Evolutionary conservation across 2,329 filamentous ascomycete species (phyloP).

Genomic region (Metarhizium robertsii): DNA sequence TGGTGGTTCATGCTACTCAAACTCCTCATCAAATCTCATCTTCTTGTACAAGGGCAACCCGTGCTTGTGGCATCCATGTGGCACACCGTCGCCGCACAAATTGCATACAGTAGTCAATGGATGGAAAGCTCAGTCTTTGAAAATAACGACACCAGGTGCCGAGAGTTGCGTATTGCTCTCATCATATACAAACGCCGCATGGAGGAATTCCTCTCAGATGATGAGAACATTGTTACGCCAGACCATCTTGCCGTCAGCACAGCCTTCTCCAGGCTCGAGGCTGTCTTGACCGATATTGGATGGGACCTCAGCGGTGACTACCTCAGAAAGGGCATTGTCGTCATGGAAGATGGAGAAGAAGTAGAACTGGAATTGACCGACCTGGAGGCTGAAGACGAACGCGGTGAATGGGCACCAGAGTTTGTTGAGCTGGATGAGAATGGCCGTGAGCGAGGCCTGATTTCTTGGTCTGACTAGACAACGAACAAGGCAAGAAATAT

Average conservation of each 20-base stretch:
- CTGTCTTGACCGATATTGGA: conserved; percentile 30
- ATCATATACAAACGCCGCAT: conserved; percentile 46
- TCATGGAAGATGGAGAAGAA: conserved; percentile 43
- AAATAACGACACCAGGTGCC: conserved; percentile 19
- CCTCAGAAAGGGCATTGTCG: conserved; percentile 36
- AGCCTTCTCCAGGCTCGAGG: conserved; percentile 33
- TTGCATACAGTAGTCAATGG: conserved; percentile 41
- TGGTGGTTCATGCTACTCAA: conserved; percentile 49
- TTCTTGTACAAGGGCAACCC: conserved; percentile 33
- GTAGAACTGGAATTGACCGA: conserved; percentile 38
- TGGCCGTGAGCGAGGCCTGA: conserved; percentile 40
- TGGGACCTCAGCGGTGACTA: conserved; percentile 48
- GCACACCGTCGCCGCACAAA: conserved; percentile 42
- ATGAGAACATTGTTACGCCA: conserved; percentile 19
- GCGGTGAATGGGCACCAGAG: conserved; percentile 43
- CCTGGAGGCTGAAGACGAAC: conserved; percentile 44
- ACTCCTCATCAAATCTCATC: conserved; percentile 40
- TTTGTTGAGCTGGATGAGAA: conserved; percentile 43
- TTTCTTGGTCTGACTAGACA: conserved; percentile 34
- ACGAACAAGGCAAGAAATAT: background rate
- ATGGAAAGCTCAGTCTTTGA: conserved; percentile 37
- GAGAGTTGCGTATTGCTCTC: conserved; percentile 36
- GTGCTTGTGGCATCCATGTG: conserved; percentile 37
- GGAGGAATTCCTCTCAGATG: conserved; percentile 33
- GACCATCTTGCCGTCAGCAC: conserved; percentile 35